phyloP scores from a whole-genome alignment of 2,329 filamentous ascomycete genomes.

The Fusarium xylarioides region DNA sequence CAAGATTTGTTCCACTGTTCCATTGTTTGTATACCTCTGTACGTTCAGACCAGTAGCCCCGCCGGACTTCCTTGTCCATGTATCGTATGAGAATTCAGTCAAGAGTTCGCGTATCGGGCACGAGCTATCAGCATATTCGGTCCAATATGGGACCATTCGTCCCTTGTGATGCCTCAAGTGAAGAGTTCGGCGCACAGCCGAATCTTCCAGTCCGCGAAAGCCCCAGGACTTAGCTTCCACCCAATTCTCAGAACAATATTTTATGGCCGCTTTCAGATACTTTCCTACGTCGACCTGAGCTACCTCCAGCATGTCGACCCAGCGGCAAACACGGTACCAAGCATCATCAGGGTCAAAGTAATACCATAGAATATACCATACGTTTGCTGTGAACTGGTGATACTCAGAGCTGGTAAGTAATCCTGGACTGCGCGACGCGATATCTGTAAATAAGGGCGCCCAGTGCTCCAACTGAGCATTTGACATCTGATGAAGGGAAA shows the following conservation, averaged over 20 bases:
- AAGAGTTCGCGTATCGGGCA: background rate
- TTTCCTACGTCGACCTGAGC: accelerated
- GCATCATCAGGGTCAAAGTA: background rate
- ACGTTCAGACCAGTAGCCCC: accelerated
- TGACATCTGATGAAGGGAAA: accelerated
- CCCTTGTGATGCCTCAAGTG: accelerated
- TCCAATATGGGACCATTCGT: background rate
- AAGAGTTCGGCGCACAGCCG: accelerated
- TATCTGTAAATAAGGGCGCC: accelerated
- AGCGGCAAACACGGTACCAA: background rate
- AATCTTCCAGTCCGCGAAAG: accelerated
- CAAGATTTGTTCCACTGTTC: accelerated
- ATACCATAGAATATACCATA: background rate
- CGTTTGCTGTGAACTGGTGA: accelerated
- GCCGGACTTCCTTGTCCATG: accelerated
- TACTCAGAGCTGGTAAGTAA: accelerated
- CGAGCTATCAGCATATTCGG: accelerated
- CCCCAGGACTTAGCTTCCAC: accelerated
- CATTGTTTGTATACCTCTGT: accelerated
- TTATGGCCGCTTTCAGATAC: accelerated
- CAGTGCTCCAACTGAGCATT: background rate
- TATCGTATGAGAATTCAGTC: background rate
- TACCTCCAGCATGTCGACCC: background rate
- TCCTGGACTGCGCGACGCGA: accelerated
- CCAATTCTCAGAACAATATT: accelerated